These are phyloP conservation scores for Arthrobotrys megalospora DNA, from an alignment of 2,329 filamentous ascomycete species.

Conservation along the genomic window DNA sequence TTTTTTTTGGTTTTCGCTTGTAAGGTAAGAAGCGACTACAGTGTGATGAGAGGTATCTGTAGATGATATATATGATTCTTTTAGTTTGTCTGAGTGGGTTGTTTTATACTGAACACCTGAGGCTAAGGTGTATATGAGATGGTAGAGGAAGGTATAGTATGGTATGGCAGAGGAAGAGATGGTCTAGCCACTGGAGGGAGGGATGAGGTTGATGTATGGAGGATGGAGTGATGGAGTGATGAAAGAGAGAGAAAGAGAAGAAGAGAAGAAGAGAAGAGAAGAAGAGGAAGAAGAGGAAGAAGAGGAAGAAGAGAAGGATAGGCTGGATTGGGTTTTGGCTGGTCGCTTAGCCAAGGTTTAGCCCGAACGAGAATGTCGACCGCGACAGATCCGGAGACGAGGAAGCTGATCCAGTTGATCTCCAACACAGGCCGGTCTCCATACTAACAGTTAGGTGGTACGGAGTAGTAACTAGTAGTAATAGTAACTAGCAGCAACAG, in stretches of 20 bases:
- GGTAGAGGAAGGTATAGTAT: slow-evolving; percentile 13
- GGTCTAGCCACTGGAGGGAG: slow-evolving; percentile 10
- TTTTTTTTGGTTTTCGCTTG: not conserved
- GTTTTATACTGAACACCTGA: slow-evolving; percentile 9
- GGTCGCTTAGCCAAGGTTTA: slow-evolving; percentile 44
- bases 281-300: slow-evolving; percentile 24
- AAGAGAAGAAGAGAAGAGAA: slow-evolving; percentile 26
- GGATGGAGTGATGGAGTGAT: not conserved
- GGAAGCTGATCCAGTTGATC: slow-evolving; percentile 29
- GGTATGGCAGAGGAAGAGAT: not conserved
- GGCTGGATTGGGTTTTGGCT: slow-evolving; percentile 37
- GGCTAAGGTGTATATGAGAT: slow-evolving; percentile 8
- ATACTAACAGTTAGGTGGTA: not conserved
- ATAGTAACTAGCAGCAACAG: not conserved
- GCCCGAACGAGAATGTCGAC: slow-evolving; percentile 42
- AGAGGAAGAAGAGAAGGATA: slow-evolving; percentile 30
- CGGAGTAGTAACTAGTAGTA: too few species aligned
- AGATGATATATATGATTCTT: slow-evolving; percentile 20
- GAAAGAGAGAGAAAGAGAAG: slow-evolving; percentile 12
- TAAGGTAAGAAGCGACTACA: slow-evolving; percentile 28
- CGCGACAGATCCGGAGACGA: slow-evolving; percentile 49
- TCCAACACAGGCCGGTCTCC: slow-evolving; percentile 1
- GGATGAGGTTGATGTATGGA: slow-evolving; percentile 23
- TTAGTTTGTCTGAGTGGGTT: slow-evolving; percentile 3
- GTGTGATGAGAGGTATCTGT: slow-evolving; percentile 26